Base-by-base conservation (phyloP, 257 asterid genomes). In the Leptodermis oblonga region DNA sequence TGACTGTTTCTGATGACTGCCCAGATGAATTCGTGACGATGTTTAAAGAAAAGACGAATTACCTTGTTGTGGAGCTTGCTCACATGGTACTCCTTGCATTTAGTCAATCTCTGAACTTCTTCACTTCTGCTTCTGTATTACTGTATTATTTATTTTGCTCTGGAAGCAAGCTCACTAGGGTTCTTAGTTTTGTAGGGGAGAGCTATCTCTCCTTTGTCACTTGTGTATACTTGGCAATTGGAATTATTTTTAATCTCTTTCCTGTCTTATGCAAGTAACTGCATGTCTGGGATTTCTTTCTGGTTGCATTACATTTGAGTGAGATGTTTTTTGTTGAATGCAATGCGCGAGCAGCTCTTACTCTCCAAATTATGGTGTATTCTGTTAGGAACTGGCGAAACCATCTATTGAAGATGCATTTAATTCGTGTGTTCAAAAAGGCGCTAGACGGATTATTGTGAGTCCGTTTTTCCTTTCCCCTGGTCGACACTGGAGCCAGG, bases 391-490 rank as follows among this genome's bases (percentile, higher is more conserved):
- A 79, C 81, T 91, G 67, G 97, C 99, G 34, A 92, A 91, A 75
- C 99, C 99, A 26, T 89, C 97, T 30, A 94, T 94, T 70, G 82
- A 79, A 82, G 88, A 85, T 79, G 99, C 99, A 73, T 94, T 89
- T 73, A 48, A 70, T 69, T 81, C 79, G 55, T 94, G 99, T 70
- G 92, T 94, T 75, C 86, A 82, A 71, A 90, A 79, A 79, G 99
- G 99, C 70, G 99, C 97, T 28, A 46, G 31, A 7, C 92, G 97
- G 53, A 86, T 94, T 54, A 87, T 94, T 45, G 96, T 94, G 71
- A 87, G 95, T 88, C 97, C 99, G 0, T 94, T 91, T 83, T 91
- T 94, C 90, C 86, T 94, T 81, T 90, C 80, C 73, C 97, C 99
- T 61, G 99, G 97, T 25, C 87, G 97, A 49, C 99, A 94, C 63